phyloP scores from a whole-genome alignment of 1,139 yeast genomes.

The Taphrina confusa region DNA sequence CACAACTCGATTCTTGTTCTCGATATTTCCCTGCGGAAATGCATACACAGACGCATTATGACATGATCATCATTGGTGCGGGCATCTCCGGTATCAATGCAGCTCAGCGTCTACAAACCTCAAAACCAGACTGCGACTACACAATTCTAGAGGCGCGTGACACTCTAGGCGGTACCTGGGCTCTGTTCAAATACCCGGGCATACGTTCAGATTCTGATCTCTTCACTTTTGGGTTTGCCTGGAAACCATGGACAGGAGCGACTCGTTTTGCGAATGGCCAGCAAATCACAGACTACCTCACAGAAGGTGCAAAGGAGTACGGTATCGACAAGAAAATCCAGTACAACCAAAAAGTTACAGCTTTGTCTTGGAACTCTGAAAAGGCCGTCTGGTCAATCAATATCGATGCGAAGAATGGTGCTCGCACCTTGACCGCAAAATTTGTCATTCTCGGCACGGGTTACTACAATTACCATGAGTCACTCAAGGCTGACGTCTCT shows the following conservation, averaged over 20 bases:
- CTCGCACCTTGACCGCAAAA: slow-evolving; percentile 40
- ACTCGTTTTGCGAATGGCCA: slow-evolving; percentile 53
- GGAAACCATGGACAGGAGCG: slow-evolving; percentile 50
- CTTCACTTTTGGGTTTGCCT: slow-evolving; percentile 53
- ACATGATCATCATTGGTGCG: slow-evolving; percentile 52
- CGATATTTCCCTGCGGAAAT: not conserved
- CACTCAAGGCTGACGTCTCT: slow-evolving; percentile 49
- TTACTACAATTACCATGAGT: slow-evolving; percentile 42
- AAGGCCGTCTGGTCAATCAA: slow-evolving; percentile 47
- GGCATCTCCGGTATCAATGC: slow-evolving; percentile 53
- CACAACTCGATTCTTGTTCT: too few relatives aligned
- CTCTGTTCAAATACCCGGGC: slow-evolving; percentile 49
- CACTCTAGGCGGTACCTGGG: slow-evolving; percentile 53
- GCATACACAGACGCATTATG: slow-evolving; percentile 43
- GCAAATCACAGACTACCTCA: slow-evolving; percentile 50
- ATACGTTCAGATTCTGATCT: slow-evolving; percentile 40
- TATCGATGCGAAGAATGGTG: slow-evolving; percentile 42
- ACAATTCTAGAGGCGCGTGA: slow-evolving; percentile 49
- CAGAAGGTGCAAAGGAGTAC: slow-evolving; percentile 46
- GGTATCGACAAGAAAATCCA: slow-evolving; percentile 49
- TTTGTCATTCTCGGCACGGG: slow-evolving; percentile 52
- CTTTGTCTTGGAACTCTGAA: slow-evolving; percentile 46
- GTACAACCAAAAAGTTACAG: slow-evolving; percentile 42
- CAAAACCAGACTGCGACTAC: slow-evolving; percentile 44
- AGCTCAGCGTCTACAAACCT: slow-evolving; percentile 51